A percentile compares a stretch with the other conserved stretches of the same genome.
Evolutionary conservation across 257 asterid species (phyloP).

Genomic region (Lantana camara): DNA sequence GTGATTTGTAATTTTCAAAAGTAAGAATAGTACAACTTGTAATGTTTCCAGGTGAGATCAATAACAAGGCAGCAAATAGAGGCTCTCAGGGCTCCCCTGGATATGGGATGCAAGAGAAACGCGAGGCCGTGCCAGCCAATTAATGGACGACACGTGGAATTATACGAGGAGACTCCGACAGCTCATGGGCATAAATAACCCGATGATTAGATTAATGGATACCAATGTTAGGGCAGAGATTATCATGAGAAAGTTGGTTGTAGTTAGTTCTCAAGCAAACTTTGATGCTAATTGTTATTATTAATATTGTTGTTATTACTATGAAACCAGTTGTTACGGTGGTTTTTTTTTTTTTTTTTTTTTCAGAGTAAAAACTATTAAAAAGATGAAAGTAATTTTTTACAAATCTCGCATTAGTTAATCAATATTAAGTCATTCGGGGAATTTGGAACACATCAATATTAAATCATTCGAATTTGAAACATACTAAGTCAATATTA

Average conservation of each 20-base stretch:
- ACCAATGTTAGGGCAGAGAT: not conserved
- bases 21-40: no score
- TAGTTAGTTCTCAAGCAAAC: not conserved
- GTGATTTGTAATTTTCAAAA: no score
- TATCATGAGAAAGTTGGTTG: not conserved
- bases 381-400: no score
- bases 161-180: constrained; percentile 34
- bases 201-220: not conserved
- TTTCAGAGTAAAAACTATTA: no score
- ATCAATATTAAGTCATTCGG: no score
- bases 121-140: constrained; percentile 70
- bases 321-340: not conserved
- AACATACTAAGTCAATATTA: no score
- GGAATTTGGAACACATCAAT: no score
- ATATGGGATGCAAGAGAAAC: constrained; percentile 53
- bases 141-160: constrained; percentile 59
- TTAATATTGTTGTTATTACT: not conserved
- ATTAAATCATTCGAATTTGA: no score
- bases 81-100: constrained; percentile 60
- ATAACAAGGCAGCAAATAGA: constrained; percentile 51
- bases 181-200: not conserved
- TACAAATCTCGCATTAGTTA: no score
- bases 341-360: no score
- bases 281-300: no score
- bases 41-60: constrained; percentile 60